Base-by-base conservation (phyloP, 2,329 filamentous ascomycete species). In the Penicillium sclerotiorum region DNA sequence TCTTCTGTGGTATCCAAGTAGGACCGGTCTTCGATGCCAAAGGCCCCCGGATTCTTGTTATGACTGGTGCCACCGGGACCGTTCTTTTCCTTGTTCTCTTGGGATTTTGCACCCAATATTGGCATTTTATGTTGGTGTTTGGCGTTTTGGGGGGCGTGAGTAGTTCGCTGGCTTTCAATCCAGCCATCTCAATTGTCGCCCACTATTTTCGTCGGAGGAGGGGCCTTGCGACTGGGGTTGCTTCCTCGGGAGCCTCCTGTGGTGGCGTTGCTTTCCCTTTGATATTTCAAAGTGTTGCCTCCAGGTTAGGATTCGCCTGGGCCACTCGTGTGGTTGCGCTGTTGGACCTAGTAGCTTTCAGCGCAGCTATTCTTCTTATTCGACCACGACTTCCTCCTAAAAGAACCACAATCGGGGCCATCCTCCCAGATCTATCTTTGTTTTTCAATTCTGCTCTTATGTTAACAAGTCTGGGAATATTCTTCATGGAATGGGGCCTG, bases 251-350 rank as follows among this genome's bases (percentile, higher is more conserved):
- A 0, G 78, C 75, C 0, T 78, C 76, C 1, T 59, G 82, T 4
- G 81, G 81, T 2, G 81, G 79, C 8, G 67, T 84, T 30, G 65
- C 83, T 20, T 77, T 81, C 33, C 80, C 81, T 11, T 68, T 77
- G 33, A 54, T 58, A 49, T 63, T 78, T 74, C 41, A 75, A 76
- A 51, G 68, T 84, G 61, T 66, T 84, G 15, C 76, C 77, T 46
- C 61, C 62, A 20, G 63, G 71, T 56, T 84, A 11, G 71, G 74
- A 4, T 77, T 82, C 49, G 76, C 71, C 20, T 84, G 81, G 81
- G 69, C 77, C 0, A 73, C 82, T 0, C 71, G 81, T 3, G 68
- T 81, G 33, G 68, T 80, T 12, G 81, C n/a, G n/a, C n/a, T 74
- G 1, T 83, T 84, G 49, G 59, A 80, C 15, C 20, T 35, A 3